Conservation (phyloP, 129 eudicot genomes). For the Cynara cardunculus region DNA sequence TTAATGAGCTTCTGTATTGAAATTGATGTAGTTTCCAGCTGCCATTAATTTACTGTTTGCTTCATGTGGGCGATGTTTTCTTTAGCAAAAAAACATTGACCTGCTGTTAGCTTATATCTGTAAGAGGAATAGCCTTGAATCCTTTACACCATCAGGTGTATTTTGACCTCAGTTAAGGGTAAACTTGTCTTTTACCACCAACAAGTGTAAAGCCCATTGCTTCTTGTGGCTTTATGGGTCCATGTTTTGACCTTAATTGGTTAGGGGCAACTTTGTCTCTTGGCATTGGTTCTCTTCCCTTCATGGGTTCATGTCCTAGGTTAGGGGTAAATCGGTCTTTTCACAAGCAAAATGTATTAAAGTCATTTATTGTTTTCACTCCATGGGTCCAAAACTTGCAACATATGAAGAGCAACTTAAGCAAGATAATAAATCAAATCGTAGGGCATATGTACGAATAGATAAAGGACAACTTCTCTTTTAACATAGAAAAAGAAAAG, state of each 20-base stretch:
- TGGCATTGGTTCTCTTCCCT: not conserved
- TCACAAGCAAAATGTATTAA: not conserved
- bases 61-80: conserved; percentile 27
- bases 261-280: not conserved
- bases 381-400: not conserved
- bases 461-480: not conserved
- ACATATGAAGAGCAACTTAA: not conserved
- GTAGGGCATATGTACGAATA: not conserved
- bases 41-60: conserved; percentile 18
- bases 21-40: not conserved
- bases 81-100: conserved; percentile 22
- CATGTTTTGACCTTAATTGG: not conserved
- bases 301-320: not conserved
- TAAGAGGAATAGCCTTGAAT: not conserved
- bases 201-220: not conserved
- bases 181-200: not conserved
- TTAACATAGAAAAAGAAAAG: not conserved
- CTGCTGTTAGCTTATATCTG: not conserved
- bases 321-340: not conserved
- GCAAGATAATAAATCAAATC: not conserved
- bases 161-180: not conserved
- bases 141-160: not conserved
- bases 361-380: not conserved
- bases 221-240: not conserved
- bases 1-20: conserved; percentile 22